Conservation (phyloP, 441 rosid genomes). For the Iberis amara region DNA sequence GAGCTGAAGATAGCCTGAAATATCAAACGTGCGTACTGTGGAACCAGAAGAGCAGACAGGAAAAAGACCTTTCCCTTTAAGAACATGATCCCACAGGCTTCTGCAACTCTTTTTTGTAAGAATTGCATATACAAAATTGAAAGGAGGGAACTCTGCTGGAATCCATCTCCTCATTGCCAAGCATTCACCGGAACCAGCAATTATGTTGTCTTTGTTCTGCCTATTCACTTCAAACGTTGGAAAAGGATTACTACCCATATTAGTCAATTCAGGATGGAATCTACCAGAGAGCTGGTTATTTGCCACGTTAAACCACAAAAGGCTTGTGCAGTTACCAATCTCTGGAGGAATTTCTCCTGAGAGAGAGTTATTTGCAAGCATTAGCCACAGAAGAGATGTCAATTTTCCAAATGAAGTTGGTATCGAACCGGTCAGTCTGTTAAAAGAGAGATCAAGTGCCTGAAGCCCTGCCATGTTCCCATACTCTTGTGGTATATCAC, state of each 20-base stretch:
- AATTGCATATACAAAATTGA: conserved; percentile 56
- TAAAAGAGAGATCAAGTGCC: conserved; percentile 80
- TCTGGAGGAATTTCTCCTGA: conserved; percentile 59
- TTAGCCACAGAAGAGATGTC: conserved; percentile 73
- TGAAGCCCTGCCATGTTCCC: conserved; percentile 57
- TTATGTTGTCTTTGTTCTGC: conserved; percentile 22
- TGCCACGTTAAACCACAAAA: conserved; percentile 80
- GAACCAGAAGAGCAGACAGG: conserved; percentile 50
- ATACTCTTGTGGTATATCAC: conserved; percentile 59
- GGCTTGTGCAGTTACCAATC: conserved; percentile 69
- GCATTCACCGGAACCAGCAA: conserved; percentile 74
- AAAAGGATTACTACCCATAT: conserved; percentile 50
- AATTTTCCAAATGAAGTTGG: conserved; percentile 65
- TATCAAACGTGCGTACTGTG: conserved; percentile 28
- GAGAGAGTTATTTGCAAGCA: conserved; percentile 75
- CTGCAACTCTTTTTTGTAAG: conserved; percentile 68
- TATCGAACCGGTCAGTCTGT: conserved; percentile 52
- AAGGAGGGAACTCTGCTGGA: conserved; percentile 87
- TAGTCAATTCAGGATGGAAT: conserved; percentile 50
- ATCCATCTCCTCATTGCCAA: conserved; percentile 79
- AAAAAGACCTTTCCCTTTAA: conserved; percentile 63
- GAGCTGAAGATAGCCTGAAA: conserved; percentile 75
- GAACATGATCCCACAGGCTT: conserved; percentile 67
- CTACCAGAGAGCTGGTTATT: conserved; percentile 64
- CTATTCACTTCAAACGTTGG: conserved; percentile 49